A percentile compares a stretch with the other conserved stretches of the same genome.
Conservation (phyloP, 2,329 filamentous ascomycete species). For the Coniosporium tulheliwenetii region DNA sequence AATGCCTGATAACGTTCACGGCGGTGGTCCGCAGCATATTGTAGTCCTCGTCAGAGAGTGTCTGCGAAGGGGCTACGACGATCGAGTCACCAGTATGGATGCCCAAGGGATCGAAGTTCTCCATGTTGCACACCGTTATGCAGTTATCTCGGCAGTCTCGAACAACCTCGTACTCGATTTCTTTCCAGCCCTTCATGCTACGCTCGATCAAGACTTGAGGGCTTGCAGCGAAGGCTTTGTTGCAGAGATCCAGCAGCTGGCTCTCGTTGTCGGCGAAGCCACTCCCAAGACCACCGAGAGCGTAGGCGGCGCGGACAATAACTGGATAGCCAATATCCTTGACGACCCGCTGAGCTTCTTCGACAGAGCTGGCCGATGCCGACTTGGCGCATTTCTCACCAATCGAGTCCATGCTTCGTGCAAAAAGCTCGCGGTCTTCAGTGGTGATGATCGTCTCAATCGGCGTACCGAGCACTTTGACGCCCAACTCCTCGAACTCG, state of each 20-base stretch:
- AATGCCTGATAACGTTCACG: constrained; percentile 90
- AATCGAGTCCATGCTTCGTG: constrained; percentile 95
- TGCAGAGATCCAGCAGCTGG: constrained; percentile 74
- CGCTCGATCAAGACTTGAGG: constrained; percentile 93
- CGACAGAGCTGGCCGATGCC: constrained; percentile 73
- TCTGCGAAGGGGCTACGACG: constrained; percentile 93
- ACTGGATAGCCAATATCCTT: constrained; percentile 90
- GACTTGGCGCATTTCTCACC: constrained; percentile 97
- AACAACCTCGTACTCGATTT: constrained; percentile 97
- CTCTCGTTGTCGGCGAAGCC: constrained; percentile 83
- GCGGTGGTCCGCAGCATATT: constrained; percentile 97
- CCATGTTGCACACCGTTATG: constrained; percentile 99
- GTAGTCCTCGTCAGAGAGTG: constrained; percentile 92
- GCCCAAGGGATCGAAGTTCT: constrained; percentile 96
- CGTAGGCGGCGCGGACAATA: constrained; percentile 92
- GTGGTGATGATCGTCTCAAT: constrained; percentile 98
- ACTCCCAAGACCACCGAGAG: constrained; percentile 84
- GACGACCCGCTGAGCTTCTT: constrained; percentile 79
- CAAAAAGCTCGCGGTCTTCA: constrained; percentile 93
- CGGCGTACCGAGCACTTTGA: constrained; percentile 87
- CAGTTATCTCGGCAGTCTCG: constrained; percentile 93
- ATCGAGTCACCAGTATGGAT: constrained; percentile 98
- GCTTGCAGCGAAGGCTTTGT: constrained; percentile 86
- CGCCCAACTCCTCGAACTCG: constrained; percentile 82
- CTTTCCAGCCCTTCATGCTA: constrained; percentile 99